Conservation (phyloP, 331 rosid species). For the Prunus yedoensis region DNA sequence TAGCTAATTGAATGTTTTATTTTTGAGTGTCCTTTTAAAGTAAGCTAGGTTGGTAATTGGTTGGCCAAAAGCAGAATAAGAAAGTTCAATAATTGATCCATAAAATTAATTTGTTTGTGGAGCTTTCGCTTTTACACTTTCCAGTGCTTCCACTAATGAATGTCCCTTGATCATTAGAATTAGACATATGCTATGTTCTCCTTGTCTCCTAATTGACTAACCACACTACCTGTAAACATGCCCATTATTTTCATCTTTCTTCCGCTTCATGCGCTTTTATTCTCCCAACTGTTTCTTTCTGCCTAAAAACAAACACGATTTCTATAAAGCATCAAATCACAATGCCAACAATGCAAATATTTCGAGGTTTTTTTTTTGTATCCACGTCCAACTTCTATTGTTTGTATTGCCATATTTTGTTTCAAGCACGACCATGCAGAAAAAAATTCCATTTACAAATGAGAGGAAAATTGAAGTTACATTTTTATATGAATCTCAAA, state of each 20-base stretch:
- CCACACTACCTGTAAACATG: constrained; percentile 13
- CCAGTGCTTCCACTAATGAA: neutral
- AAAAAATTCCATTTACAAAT: constrained; percentile 35
- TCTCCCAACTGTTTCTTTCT: neutral
- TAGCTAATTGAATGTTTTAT: no score
- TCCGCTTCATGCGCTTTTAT: neutral
- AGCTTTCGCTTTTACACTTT: neutral
- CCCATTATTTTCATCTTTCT: neutral
- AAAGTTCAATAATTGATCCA: constrained; percentile 12
- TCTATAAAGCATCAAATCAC: neutral
- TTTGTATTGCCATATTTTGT: neutral
- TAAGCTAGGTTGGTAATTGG: neutral
- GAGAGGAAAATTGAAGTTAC: constrained; percentile 29
- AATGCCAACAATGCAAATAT: neutral
- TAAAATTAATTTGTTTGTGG: neutral
- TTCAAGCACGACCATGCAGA: neutral
- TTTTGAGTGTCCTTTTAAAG: no score
- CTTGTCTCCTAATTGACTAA: constrained; percentile 40
- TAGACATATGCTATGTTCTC: constrained; percentile 27
- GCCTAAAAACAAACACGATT: no score
- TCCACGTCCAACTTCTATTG: neutral
- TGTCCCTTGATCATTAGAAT: constrained; percentile 14
- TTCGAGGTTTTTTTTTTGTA: neutral
- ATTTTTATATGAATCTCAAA: constrained; percentile 27
- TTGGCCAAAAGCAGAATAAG: constrained; percentile 26